Conservation (phyloP, 768 basidiomycete species). For the Lentinula sp. region DNA sequence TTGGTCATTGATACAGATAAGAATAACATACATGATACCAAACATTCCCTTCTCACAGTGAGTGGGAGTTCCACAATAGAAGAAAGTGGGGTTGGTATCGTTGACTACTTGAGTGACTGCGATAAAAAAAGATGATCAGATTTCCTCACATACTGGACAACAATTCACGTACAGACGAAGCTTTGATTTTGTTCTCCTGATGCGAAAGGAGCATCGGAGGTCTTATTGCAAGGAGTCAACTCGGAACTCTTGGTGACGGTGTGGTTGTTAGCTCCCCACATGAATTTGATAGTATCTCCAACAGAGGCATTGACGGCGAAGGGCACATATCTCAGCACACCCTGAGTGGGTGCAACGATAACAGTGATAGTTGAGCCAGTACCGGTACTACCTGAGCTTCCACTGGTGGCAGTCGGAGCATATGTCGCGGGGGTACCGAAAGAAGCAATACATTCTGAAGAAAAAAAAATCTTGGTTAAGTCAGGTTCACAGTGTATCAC, state of each 20-base stretch:
- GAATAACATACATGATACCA: constrained; percentile 52
- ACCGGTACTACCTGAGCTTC: constrained; percentile 28
- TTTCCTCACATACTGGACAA: not conserved
- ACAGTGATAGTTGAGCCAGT: constrained; percentile 65
- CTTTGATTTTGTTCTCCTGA: constrained; percentile 58
- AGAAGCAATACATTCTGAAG: constrained; percentile 43
- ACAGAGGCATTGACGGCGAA: constrained; percentile 71
- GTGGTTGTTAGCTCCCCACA: constrained; percentile 77
- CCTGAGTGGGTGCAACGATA: constrained; percentile 72
- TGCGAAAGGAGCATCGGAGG: constrained; percentile 49
- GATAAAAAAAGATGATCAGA: constrained; percentile 6
- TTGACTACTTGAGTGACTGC: constrained; percentile 67
- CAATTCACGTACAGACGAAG: constrained; percentile 51
- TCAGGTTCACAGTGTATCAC: not conserved
- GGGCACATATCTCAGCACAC: constrained; percentile 70
- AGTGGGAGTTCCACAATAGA: constrained; percentile 62
- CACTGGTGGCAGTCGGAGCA: constrained; percentile 22
- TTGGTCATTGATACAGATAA: not conserved
- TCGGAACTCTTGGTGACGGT: constrained; percentile 77
- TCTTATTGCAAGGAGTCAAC: constrained; percentile 70
- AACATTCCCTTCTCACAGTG: constrained; percentile 88
- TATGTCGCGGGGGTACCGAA: constrained; percentile 38
- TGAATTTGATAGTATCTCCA: constrained; percentile 71
- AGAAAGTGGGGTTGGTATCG: constrained; percentile 67
- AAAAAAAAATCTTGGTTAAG: not conserved